These are phyloP conservation scores for Calycina herbarum DNA, from an alignment of 2,329 filamentous ascomycete species.

Conservation along the genomic window DNA sequence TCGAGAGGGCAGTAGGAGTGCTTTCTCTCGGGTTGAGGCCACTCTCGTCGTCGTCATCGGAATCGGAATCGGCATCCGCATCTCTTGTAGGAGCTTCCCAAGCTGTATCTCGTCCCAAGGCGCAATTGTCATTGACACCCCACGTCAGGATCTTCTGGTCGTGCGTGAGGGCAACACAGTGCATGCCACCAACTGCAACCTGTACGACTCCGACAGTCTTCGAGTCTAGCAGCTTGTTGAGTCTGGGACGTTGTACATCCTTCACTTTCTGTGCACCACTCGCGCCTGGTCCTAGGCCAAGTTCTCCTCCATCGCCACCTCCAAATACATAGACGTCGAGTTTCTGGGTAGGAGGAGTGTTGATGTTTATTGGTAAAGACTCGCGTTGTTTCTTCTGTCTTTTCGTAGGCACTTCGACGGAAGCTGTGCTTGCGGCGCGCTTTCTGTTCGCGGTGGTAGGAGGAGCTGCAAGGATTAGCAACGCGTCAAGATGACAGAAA, in stretches of 20 bases:
- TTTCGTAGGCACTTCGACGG: background rate
- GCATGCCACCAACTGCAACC: conserved; percentile 79
- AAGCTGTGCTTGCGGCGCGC: background rate
- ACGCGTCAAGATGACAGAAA: background rate
- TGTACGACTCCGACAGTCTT: conserved; percentile 67
- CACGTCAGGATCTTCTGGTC: conserved; percentile 81
- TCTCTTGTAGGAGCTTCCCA: conserved; percentile 65
- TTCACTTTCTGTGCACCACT: conserved; percentile 58
- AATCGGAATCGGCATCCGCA: conserved; percentile 43
- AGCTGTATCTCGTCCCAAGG: conserved; percentile 71
- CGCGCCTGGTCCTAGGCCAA: conserved; percentile 71
- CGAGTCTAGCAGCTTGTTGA: conserved; percentile 60
- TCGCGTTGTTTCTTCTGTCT: conserved; percentile 7
- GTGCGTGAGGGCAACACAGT: conserved; percentile 71
- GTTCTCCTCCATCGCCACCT: conserved; percentile 74
- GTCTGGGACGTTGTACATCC: conserved; percentile 71
- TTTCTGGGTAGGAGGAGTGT: conserved; percentile 59
- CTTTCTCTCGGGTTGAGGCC: conserved; percentile 61
- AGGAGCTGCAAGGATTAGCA: conserved; percentile 1
- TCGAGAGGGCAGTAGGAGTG: conserved; percentile 55
- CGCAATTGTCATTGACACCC: conserved; percentile 84
- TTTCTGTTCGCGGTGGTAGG: conserved; percentile 1
- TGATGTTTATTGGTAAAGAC: conserved; percentile 45
- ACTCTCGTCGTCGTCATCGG: conserved; percentile 47
- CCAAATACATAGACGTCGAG: conserved; percentile 80